Conservation (phyloP, 2,329 filamentous ascomycete genomes). For the Dothiorella sarmentorum region DNA sequence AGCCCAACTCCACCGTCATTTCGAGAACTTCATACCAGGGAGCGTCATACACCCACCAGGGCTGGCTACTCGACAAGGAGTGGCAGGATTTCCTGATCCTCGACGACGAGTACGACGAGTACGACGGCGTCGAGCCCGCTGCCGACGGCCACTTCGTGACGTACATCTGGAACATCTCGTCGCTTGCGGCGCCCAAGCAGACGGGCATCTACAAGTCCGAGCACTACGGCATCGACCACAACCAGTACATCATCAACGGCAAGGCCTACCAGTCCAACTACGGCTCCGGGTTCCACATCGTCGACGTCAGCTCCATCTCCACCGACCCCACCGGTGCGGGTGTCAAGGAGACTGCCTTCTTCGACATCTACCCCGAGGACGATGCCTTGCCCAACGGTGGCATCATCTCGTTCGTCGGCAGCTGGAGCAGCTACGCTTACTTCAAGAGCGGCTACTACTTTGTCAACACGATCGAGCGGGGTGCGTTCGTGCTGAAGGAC, state of each 20-base stretch:
- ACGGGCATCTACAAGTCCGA: slow-evolving; percentile 42
- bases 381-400: slow-evolving; percentile 38
- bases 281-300: slow-evolving; percentile 40
- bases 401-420: slow-evolving; percentile 42
- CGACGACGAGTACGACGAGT: slow-evolving; percentile 40
- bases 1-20: slow-evolving; percentile 45
- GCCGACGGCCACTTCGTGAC: slow-evolving; percentile 35
- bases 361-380: slow-evolving; percentile 44
- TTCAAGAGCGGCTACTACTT: slow-evolving; percentile 40
- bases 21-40: slow-evolving; percentile 56
- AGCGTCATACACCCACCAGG: slow-evolving; percentile 58
- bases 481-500: slow-evolving; percentile 36
- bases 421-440: slow-evolving; percentile 42
- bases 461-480: slow-evolving; percentile 41
- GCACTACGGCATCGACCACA: slow-evolving; percentile 44
- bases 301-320: slow-evolving; percentile 42
- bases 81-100: slow-evolving; percentile 37
- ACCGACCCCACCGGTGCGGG: slow-evolving; percentile 39
- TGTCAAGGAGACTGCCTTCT: slow-evolving; percentile 43
- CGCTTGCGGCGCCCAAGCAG: slow-evolving; percentile 35
- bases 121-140: slow-evolving; percentile 34
- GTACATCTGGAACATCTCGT: slow-evolving; percentile 40
- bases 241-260: slow-evolving; percentile 45
- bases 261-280: slow-evolving; percentile 45
- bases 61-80: slow-evolving; percentile 46